Evolutionary conservation across 2,329 filamentous ascomycete genomes (phyloP).

Genomic region (Aspergillus awamori): DNA sequence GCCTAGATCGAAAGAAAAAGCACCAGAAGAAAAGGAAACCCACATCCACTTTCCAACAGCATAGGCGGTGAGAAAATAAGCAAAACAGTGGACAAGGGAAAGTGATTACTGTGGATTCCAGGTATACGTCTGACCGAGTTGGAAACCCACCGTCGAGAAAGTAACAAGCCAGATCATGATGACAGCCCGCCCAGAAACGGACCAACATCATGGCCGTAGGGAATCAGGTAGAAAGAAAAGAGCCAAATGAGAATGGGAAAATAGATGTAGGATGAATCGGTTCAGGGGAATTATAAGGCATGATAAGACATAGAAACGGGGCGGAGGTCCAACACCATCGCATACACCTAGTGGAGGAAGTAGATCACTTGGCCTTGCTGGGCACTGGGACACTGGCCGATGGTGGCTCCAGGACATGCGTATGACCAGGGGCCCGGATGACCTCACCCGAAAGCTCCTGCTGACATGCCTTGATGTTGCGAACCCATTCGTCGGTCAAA

Average conservation of each 20-base stretch:
- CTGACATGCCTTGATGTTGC: conserved; percentile 77
- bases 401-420: conserved; percentile 78
- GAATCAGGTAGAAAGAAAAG: conserved; percentile 9
- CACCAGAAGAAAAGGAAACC: conserved; percentile 1
- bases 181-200: conserved; percentile 6
- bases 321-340: conserved; percentile 6
- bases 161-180: conserved; percentile 11
- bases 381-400: conserved; percentile 37
- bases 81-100: conserved; percentile 15
- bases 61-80: conserved; percentile 8
- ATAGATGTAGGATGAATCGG: conserved; percentile 1
- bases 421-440: conserved; percentile 73
- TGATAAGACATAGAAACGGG: conserved; percentile 11
- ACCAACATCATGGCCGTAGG: conserved; percentile 9
- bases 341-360: conserved; percentile 14
- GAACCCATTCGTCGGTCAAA: conserved; percentile 86
- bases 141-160: conserved; percentile 12
- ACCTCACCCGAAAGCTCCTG: conserved; percentile 75
- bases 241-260: conserved; percentile 12
- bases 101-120: conserved; percentile 10
- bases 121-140: conserved; percentile 14
- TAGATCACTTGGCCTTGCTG: conserved; percentile 40
- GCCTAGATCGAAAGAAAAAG: conserved; percentile 17
- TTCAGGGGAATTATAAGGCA: conserved; percentile 15
- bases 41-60: conserved; percentile 11